phyloP scores from a whole-genome alignment of 2,329 filamentous ascomycete genomes.

The Ascochyta lentis region DNA sequence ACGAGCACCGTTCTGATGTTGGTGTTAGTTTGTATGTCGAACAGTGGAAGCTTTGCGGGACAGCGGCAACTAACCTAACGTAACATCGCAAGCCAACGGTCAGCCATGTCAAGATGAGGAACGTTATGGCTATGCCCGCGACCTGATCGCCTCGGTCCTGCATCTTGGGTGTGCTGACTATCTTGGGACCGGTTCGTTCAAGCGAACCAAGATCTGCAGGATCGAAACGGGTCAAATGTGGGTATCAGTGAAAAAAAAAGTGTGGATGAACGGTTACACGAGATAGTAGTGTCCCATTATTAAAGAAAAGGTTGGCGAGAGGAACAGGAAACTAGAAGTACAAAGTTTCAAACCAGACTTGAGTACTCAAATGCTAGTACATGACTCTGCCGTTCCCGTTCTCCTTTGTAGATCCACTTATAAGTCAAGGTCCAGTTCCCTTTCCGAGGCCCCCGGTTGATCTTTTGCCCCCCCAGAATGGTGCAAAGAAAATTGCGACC shows the following conservation, averaged over 20 bases:
- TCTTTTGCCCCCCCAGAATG: conserved; percentile 10
- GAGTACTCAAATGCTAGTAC: neutral
- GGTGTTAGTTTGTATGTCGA: conserved; percentile 8
- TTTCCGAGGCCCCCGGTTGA: conserved; percentile 7
- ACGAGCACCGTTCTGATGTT: conserved; percentile 38
- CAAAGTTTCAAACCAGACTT: conserved; percentile 9
- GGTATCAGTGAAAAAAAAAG: neutral
- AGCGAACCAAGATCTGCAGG: conserved; percentile 1
- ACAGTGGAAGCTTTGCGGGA: conserved; percentile 1
- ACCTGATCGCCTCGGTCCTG: conserved; percentile 37
- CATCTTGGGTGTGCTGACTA: conserved; percentile 19
- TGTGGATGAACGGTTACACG: neutral
- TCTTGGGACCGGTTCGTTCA: conserved; percentile 1
- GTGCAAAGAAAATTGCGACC: conserved; percentile 3
- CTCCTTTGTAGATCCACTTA: conserved; percentile 13
- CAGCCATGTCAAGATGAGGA: conserved; percentile 48
- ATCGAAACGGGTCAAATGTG: neutral
- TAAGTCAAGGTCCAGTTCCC: neutral
- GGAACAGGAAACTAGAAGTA: conserved; percentile 8
- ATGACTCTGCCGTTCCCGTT: conserved; percentile 16
- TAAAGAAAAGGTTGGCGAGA: conserved; percentile 1
- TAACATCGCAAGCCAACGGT: conserved; percentile 48
- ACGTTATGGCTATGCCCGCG: conserved; percentile 41
- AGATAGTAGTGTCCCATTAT: neutral
- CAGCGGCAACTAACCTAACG: conserved; percentile 37